These are phyloP conservation scores for Trypanosoma platydactyli DNA, from an alignment of 208 protist species.

Conservation along the genomic window DNA sequence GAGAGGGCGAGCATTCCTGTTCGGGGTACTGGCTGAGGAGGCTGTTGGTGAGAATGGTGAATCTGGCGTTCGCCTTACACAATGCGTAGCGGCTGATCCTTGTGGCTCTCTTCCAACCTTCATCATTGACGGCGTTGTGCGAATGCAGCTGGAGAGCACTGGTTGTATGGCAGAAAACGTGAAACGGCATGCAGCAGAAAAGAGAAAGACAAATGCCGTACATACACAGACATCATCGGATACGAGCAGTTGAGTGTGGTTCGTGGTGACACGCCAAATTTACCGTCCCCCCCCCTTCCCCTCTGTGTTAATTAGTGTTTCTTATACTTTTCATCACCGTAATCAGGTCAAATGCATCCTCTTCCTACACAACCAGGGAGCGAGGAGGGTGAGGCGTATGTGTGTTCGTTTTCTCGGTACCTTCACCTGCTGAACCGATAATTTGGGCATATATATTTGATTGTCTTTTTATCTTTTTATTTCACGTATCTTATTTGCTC, in stretches of 20 bases:
- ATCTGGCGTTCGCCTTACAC: slow-evolving; percentile 27
- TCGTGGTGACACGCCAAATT: background rate
- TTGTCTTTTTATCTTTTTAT: slow-evolving; percentile 13
- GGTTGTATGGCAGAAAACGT: slow-evolving; percentile 11
- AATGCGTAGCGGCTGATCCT: slow-evolving; percentile 31
- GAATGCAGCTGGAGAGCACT: slow-evolving; percentile 31
- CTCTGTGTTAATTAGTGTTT: no score
- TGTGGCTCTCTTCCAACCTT: slow-evolving; percentile 29
- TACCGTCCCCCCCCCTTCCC: no score
- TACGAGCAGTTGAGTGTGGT: background rate
- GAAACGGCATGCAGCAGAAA: background rate
- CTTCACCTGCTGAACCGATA: no score
- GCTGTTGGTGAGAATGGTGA: slow-evolving; percentile 13
- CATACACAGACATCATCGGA: background rate
- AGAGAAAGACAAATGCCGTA: no score
- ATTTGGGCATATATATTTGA: background rate
- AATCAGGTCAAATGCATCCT: no score
- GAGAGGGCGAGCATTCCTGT: slow-evolving; percentile 30
- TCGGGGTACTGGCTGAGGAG: slow-evolving; percentile 39
- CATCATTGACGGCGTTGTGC: slow-evolving; percentile 15
- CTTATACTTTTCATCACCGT: no score
- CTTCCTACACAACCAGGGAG: no score
- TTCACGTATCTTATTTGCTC: slow-evolving; percentile 14
- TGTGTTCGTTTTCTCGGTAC: background rate
- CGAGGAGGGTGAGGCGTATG: no score